phyloP scores from a whole-genome alignment of 305 asterid genomes.

The Solanum aculeatissimum region DNA sequence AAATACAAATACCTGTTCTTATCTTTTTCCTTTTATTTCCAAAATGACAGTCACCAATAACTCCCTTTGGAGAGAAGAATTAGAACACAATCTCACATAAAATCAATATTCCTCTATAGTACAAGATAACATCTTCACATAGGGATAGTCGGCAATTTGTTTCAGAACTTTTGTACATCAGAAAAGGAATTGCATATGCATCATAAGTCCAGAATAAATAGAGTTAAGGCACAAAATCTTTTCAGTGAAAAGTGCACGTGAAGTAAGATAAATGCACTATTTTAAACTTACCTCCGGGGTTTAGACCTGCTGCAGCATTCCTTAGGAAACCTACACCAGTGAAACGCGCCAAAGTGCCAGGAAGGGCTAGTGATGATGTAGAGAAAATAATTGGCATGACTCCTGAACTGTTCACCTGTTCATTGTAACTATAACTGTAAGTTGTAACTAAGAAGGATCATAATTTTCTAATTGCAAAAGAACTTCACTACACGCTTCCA shows the following conservation, averaged over 20 bases:
- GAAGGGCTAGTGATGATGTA: slow-evolving; percentile 91
- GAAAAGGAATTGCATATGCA: neutral
- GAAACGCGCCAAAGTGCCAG: slow-evolving; percentile 92
- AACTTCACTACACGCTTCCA: neutral
- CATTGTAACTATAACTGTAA: neutral
- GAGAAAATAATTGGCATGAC: slow-evolving; percentile 99
- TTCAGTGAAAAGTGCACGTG: neutral
- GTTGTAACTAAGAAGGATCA: neutral
- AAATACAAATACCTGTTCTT: neutral
- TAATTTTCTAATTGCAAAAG: neutral
- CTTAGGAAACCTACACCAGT: slow-evolving; percentile 69
- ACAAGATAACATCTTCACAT: neutral
- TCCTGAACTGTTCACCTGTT: slow-evolving; percentile 92
- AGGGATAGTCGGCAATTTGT: neutral
- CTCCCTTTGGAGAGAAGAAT: neutral
- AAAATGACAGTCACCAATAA: neutral
- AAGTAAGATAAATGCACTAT: neutral
- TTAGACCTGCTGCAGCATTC: slow-evolving; percentile 66
- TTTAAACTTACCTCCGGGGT: slow-evolving; percentile 74
- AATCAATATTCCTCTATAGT: neutral
- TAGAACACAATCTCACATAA: neutral
- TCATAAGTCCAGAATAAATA: neutral
- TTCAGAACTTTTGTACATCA: neutral
- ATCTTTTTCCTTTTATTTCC: neutral
- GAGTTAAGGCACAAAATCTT: neutral